phyloP scores from a whole-genome alignment of 352 stramenopile species.

The Phytopythium mirpurense region DNA sequence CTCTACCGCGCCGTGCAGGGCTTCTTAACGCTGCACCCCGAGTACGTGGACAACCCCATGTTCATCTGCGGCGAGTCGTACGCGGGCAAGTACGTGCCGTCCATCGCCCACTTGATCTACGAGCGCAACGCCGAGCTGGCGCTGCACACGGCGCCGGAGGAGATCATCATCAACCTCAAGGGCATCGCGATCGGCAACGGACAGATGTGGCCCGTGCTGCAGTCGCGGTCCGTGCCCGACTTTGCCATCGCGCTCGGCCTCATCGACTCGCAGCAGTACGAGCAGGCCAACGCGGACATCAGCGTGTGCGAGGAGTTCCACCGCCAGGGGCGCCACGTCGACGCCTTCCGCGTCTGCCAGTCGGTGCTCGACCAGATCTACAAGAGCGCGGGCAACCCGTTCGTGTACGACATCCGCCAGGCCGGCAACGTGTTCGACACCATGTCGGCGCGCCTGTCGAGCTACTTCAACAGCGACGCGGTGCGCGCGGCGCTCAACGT shows the following conservation, averaged over 20 bases:
- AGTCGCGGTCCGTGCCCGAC: conserved; percentile 75
- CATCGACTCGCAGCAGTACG: conserved; percentile 82
- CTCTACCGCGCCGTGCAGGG: conserved; percentile 90
- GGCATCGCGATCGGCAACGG: conserved; percentile 91
- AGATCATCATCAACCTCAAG: conserved; percentile 67
- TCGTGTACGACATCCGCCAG: conserved; percentile 83
- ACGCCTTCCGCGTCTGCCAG: conserved; percentile 70
- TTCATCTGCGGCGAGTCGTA: conserved; percentile 92
- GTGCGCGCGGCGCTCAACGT: conserved; percentile 88
- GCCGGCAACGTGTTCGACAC: conserved; percentile 48
- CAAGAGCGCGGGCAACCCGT: conserved; percentile 65
- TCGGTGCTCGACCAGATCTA: conserved; percentile 69
- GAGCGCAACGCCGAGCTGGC: conserved; percentile 55
- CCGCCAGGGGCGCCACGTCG: conserved; percentile 61
- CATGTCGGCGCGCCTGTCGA: conserved; percentile 41
- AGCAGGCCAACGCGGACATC: conserved; percentile 66
- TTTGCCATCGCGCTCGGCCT: conserved; percentile 75
- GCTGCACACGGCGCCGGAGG: conserved; percentile 12
- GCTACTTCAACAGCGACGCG: conserved; percentile 80
- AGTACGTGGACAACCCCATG: conserved; percentile 60
- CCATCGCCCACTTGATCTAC: conserved; percentile 93
- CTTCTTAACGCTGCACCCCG: conserved; percentile 88
- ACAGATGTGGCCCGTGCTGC: conserved; percentile 77
- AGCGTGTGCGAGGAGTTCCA: conserved; percentile 73
- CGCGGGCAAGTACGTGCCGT: conserved; percentile 96